Base-by-base conservation (phyloP, 352 stramenopile genomes). In the Phytophthora ohioensis region DNA sequence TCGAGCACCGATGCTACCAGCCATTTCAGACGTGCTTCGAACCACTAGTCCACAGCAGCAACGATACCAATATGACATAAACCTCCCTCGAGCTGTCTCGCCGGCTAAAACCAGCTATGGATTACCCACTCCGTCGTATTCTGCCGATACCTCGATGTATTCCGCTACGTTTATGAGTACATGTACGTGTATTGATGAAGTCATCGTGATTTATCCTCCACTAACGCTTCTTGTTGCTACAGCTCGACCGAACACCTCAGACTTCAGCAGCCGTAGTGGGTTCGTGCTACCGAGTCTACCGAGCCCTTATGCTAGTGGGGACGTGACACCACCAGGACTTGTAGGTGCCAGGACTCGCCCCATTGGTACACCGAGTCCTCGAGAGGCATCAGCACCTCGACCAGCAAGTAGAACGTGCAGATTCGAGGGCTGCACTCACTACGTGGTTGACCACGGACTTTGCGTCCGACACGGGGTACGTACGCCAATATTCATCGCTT, bases 361-460 rank as follows among this genome's bases (percentile, higher is more conserved):
- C n/a, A 66, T 74, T 15, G 31, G 2, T 32, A 43, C 15, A 17
- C 58, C 66, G 13, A 68, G 34, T 17, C 21, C 46, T 13, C 57
- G 41, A 62, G 34, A 27, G 1, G 21, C 21, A 27, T 27, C 48
- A 41, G 42, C 42, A 12, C 1, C 53, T 9, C 71, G 79, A 12
- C 80, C 81, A 12, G 76, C 81, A n/a, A 88, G 71, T 51, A 80
- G 84, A 42, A 80, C 83, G 36, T 91, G 82, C 70, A 90, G 84
- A 54, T 81, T 76, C 51, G 74, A 83, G 30, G 82, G 80, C 49
- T 91, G 84, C 45, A 83, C 81, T 49, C 79, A 90, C 61, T 91
- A 91, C 69, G 82, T 91, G 21, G 84, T 90, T 45, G 82, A 91
- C 53, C 78, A 88, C 41, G 84, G 84, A 10, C 77, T 90, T 17